Evolutionary conservation across 768 basidiomycete species (phyloP).

Genomic region (Rhizopogon vesiculosus): DNA sequence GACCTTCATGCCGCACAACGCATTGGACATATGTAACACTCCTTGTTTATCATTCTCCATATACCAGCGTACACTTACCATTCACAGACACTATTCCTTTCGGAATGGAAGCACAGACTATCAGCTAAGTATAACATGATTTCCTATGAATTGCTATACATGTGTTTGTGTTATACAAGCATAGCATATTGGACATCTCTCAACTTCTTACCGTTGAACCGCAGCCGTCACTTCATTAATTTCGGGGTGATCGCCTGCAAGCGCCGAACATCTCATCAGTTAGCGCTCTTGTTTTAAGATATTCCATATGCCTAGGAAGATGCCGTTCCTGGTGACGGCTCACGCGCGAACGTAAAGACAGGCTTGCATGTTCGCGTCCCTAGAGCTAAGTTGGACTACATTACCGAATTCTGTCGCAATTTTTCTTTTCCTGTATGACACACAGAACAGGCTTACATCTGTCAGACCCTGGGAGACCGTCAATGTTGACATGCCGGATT

Average conservation of each 20-base stretch:
- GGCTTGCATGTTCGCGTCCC: too few species aligned
- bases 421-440: too few species aligned
- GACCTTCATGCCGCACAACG: slow-evolving; percentile 8
- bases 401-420: too few species aligned
- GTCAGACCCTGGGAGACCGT: not conserved
- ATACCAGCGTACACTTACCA: slow-evolving; percentile 21
- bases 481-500: not conserved
- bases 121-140: slow-evolving; percentile 3
- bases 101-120: slow-evolving; percentile 18
- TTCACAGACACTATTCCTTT: slow-evolving; percentile 14
- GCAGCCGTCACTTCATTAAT: slow-evolving; percentile 1
- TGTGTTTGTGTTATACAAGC: slow-evolving; percentile 3
- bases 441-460: not conserved
- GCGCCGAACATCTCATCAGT: not conserved
- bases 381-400: too few species aligned
- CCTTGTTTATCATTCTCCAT: slow-evolving; percentile 23
- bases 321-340: not conserved
- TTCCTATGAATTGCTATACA: slow-evolving; percentile 1
- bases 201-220: not conserved
- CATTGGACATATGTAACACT: slow-evolving; percentile 31
- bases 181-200: not conserved
- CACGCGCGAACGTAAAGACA: not conserved
- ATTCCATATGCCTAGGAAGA: not conserved
- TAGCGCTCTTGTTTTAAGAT: not conserved
- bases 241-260: not conserved